Evolutionary conservation across 164 flowering plant species (phyloP), one percentile per base, ranked within the genome.

Genomic region (Litsea cubeba): DNA sequence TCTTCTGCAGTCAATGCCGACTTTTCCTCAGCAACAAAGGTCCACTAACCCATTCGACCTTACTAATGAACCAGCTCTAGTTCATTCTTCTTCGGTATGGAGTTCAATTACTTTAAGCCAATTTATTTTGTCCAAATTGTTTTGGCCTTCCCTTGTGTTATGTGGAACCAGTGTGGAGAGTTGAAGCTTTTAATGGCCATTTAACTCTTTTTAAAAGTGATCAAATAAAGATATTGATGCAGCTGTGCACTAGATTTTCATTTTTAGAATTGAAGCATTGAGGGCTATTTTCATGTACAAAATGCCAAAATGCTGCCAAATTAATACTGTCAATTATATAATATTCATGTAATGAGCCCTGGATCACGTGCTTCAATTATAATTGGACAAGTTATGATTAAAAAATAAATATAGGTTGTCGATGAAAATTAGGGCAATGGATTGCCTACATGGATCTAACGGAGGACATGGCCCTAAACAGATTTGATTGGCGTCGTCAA

Each of bases 41-140:
- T 86, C 97, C 20, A 51, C 86, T 49, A 95, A 95, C 72, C 99
- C 99, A 50, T 95, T 95, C 78, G 99, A 93, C 84, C 65, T 88
- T 58, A 79, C 65, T 72, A 77, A 58, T 80, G 94, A 88, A 75
- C 76, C 87, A 69, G 67, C 84, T 68, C 76, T 83, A 23, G 83
- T 40, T 77, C 94, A 81, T 77, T 85, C 87, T 63, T 81, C 86
- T 70, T 68, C 79, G 73, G 97, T 94, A 88, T 35, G 87, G 4
- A 15, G 14, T 66, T 15, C 69, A 26, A 5, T 17, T 66, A 28
- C 18, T 32, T 30, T 17, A 28, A 28, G 10, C 28, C 20, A 66
- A 30, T 66, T 66, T 28, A 8, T 30, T 66, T 8, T 66, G 11
- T 30, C 28, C 28, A 18, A 28, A 66, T 24, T 17, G 22, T 24